A percentile compares a stretch with the other conserved stretches of the same genome.
Evolutionary conservation across 257 asterid species (phyloP).

Genomic region (Perilla frutescens): DNA sequence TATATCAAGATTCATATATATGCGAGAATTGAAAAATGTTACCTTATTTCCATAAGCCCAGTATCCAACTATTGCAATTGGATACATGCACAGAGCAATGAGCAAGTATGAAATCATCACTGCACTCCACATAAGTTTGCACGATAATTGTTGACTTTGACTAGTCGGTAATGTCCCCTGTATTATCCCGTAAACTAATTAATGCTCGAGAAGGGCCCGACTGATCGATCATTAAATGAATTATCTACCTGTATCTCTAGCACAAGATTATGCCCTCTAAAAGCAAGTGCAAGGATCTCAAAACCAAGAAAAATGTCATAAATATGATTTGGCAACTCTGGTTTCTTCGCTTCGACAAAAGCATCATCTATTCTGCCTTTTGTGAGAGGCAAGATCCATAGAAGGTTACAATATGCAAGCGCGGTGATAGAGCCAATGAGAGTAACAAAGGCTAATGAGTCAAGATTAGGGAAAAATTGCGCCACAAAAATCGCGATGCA

Average conservation of each 20-base stretch:
- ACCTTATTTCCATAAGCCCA: slow-evolving; percentile 70
- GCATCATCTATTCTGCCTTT: slow-evolving; percentile 25
- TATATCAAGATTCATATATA: not conserved
- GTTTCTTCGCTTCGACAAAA: not conserved
- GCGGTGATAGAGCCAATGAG: slow-evolving; percentile 61
- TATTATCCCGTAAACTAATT: not conserved
- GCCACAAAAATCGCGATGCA: slow-evolving; percentile 54
- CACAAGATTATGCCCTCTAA: slow-evolving; percentile 80
- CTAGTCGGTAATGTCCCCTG: slow-evolving; percentile 74
- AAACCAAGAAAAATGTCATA: slow-evolving; percentile 51
- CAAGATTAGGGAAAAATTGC: slow-evolving; percentile 61
- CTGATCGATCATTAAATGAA: not conserved
- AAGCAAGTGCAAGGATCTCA: slow-evolving; percentile 55
- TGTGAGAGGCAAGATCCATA: slow-evolving; percentile 50
- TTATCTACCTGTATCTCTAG: slow-evolving; percentile 68
- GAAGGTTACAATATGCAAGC: slow-evolving; percentile 41
- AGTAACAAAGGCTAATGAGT: slow-evolving; percentile 53
- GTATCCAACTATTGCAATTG: slow-evolving; percentile 65
- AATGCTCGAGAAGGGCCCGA: too few relatives aligned
- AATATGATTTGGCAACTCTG: slow-evolving; percentile 21
- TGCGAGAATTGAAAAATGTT: not conserved
- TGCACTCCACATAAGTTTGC: slow-evolving; percentile 70
- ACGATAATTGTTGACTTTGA: slow-evolving; percentile 35
- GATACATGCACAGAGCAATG: slow-evolving; percentile 54
- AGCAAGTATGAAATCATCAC: slow-evolving; percentile 49